phyloP scores from a whole-genome alignment of 805 yeast genomes.

The Blastobotrys muscicola region DNA sequence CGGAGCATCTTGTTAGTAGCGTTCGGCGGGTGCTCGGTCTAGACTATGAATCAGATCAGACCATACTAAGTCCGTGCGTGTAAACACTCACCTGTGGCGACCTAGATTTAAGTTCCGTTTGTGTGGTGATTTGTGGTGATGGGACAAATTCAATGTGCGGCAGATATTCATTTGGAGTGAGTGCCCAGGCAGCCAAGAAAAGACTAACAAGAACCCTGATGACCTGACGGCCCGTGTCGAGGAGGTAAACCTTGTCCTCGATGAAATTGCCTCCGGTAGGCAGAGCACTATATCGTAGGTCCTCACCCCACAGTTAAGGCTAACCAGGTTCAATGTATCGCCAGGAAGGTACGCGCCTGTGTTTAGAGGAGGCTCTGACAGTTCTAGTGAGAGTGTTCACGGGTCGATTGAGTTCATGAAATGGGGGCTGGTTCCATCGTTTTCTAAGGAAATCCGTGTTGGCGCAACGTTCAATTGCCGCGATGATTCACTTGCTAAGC shows the following conservation, averaged over 20 bases:
- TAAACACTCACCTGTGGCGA: too few species aligned
- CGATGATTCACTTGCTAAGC: slow-evolving; percentile 44
- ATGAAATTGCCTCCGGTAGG: slow-evolving; percentile 16
- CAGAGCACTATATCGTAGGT: slow-evolving; percentile 18
- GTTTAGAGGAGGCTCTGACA: slow-evolving; percentile 1
- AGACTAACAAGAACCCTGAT: slow-evolving; percentile 12
- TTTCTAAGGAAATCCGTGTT: slow-evolving; percentile 15
- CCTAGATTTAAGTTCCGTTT: too few species aligned
- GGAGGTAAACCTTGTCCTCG: slow-evolving; percentile 11
- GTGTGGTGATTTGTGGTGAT: too few species aligned
- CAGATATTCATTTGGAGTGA: slow-evolving; percentile 34
- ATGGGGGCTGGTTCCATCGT: slow-evolving; percentile 69
- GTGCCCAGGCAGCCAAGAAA: neutral
- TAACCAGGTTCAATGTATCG: slow-evolving; percentile 18
- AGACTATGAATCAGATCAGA: too few species aligned
- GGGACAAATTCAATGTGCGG: slow-evolving; percentile 46
- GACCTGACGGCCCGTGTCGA: slow-evolving; percentile 8
- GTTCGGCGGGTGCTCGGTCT: neutral
- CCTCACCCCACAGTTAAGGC: slow-evolving; percentile 15
- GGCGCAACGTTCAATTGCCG: slow-evolving; percentile 55
- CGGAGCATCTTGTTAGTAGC: neutral
- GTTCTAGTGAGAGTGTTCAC: neutral
- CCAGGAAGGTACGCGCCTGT: neutral
- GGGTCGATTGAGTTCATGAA: slow-evolving; percentile 45
- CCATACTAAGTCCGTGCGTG: too few species aligned